phyloP scores from a whole-genome alignment of 192 early-diverging fungal genomes.

The Diversispora eburnea region DNA sequence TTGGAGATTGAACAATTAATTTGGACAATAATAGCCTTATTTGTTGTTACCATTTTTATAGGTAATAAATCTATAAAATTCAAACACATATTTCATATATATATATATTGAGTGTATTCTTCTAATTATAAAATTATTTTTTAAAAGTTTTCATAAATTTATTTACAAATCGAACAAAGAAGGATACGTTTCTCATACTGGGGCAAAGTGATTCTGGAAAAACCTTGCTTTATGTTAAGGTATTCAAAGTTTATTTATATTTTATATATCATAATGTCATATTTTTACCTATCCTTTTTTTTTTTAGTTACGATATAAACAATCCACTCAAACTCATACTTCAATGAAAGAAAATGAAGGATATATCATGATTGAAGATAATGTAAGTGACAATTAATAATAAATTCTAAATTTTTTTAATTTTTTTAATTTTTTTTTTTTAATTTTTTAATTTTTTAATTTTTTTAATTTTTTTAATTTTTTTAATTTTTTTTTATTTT shows the following conservation, averaged over 20 bases:
- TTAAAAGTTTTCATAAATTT: not conserved
- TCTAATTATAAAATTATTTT: not conserved
- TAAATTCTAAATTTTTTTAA: not conserved
- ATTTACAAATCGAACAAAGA: slow-evolving; percentile 2
- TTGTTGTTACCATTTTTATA: not conserved
- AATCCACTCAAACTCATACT: slow-evolving; percentile 50
- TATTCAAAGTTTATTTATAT: slow-evolving; percentile 4
- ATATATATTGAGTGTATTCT: not conserved
- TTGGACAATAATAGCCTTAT: not conserved
- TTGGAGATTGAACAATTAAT: not conserved
- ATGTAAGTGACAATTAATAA: not conserved
- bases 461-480: not conserved
- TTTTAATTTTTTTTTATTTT: not conserved
- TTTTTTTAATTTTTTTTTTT: not conserved
- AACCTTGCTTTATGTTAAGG: slow-evolving; percentile 18
- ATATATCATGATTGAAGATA: slow-evolving; percentile 45
- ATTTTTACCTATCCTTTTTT: not conserved
- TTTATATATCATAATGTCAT: not conserved
- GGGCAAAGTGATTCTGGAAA: slow-evolving; percentile 23
- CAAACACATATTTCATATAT: not conserved
- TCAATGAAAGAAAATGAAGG: slow-evolving; percentile 75
- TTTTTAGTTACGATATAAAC: slow-evolving; percentile 35
- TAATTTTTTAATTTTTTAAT: not conserved
- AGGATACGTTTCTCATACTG: slow-evolving; percentile 22
- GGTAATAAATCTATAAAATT: not conserved